Evolutionary conservation across 2,329 filamentous ascomycete genomes (phyloP), one percentile per base, ranked within the genome.

Genomic region (Penicillium sp.): DNA sequence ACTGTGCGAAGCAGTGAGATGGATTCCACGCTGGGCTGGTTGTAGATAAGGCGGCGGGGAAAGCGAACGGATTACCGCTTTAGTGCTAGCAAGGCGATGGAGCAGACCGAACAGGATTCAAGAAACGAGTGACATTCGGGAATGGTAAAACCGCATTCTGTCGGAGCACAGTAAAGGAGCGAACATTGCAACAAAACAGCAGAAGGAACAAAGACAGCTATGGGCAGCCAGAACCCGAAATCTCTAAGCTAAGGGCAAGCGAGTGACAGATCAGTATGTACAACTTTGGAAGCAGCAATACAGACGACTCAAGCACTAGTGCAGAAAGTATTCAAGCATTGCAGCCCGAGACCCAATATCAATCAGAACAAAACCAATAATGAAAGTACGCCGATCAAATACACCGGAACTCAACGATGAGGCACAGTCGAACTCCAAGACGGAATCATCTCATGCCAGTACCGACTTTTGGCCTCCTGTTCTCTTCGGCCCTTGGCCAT

Each of bases 401-500:
- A n/a, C n/a, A 10, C 23, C 10, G 7, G 9, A 15, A 8, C 6
- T 52, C 27, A 50, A 27, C 39, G 40, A 34, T 33, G 40, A 13
- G 39, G 17, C 11, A 26, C 27, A 33, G 39, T 32, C 9, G 27
- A 18, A 18, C 41, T 41, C 42, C 49, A 48, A 18, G 48, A 48
- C 9, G 54, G 37, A 23, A 38, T 38, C 43, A 37, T 45, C 49
- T 45, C 53, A 29, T 56, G 53, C 35, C 41, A 41, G 33, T 52
- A 52, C 8, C 46, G 51, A 27, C 41, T 50, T 9, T 43, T 39
- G 7, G 40, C 26, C 4, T 37, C 29, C 1, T 23, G 28, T 5
- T 50, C 39, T 14, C 47, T 50, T 10, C 39, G 43, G 3, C 34
- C 61, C 8, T 47, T 65, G 7, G 50, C 65, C 33, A 60, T 62